A percentile compares a stretch with the other conserved stretches of the same genome.
phyloP scores from a whole-genome alignment of 768 basidiomycete species.

The Lactifluus piperatus region DNA sequence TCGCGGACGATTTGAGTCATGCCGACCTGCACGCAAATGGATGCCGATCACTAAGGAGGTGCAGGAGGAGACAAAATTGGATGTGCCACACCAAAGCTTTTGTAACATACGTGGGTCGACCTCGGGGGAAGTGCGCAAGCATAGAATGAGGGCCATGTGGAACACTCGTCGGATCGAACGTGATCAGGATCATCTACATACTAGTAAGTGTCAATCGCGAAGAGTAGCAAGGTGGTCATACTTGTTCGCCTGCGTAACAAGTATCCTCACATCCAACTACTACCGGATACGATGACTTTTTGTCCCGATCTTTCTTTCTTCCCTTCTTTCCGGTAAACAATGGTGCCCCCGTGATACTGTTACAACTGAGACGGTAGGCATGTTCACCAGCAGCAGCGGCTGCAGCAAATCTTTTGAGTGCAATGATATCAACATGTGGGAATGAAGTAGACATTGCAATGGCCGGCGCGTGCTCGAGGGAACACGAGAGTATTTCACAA shows the following conservation, averaged over 20 bases:
- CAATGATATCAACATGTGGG: conserved; percentile 25
- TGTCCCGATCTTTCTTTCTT: conserved; percentile 14
- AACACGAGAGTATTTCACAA: neutral
- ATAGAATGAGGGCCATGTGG: conserved; percentile 26
- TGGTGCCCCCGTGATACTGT: neutral
- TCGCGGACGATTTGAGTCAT: conserved; percentile 25
- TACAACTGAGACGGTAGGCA: conserved; percentile 15
- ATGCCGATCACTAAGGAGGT: neutral
- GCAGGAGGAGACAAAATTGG: neutral
- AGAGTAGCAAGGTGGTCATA: conserved; percentile 7
- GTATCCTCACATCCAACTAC: conserved; percentile 23
- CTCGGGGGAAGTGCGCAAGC: conserved; percentile 27
- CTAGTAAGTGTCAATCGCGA: neutral
- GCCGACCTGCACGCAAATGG: conserved; percentile 22
- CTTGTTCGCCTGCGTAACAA: conserved; percentile 26
- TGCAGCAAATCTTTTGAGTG: conserved; percentile 25
- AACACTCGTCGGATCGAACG: conserved; percentile 24
- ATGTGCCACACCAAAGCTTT: conserved; percentile 25
- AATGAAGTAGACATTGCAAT: conserved; percentile 21
- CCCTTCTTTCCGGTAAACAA: conserved; percentile 4
- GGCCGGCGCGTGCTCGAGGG: neutral
- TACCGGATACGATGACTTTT: conserved; percentile 15
- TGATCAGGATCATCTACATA: conserved; percentile 26
- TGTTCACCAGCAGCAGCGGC: conserved; percentile 23
- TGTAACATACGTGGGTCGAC: conserved; percentile 25